Base-by-base conservation (phyloP, 257 asterid genomes). In the Primulina tabacum region DNA sequence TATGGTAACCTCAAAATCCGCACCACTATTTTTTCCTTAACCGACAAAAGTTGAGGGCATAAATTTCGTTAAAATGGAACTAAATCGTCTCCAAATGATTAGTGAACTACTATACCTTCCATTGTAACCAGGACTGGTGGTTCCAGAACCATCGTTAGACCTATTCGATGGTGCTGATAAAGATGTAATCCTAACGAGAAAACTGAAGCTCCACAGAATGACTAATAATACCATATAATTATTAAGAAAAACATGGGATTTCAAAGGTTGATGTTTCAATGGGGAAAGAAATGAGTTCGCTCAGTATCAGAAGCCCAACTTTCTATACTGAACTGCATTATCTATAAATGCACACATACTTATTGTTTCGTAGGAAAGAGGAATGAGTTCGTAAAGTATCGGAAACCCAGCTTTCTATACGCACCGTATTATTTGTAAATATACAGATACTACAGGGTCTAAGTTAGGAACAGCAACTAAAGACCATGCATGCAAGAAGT, bases 251-350 rank as follows among this genome's bases (percentile, higher is more conserved):
- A 28, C 4, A 28, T 28, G 1, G 18, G 55, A 47, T 47, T 47
- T 47, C 55, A 16, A 47, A 47, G 2, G 7, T 10, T 2, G 55
- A 4, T 47, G 55, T 47, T 47, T 47, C 52, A 10, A 40, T 40
- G 52, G 47, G 52, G 11, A 10, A 40, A 40, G 86, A 76, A 69
- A 79, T 79, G 55, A 79, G 66, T 56, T 26, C 8, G 21, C 12
- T n/a, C 8, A 43, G 16, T n/a, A 68, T 57, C 55, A 30, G 28
- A 65, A 37, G 43, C 12, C 7, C 8, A 5, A 8, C 18, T 53
- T 66, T 67, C 38, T 30, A 26, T 7, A 28, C 29, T 47, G 24
- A n/a, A 52, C 18, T 8, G 4, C 30, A 28, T 28, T 28, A 28
- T 28, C 4, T 28, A 28, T 28, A 28, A 28, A 28, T 28, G 30